Evolutionary conservation across 2,329 filamentous ascomycete genomes (phyloP), one percentile per base, ranked within the genome.

Genomic region (Stemphylium lycopersici): DNA sequence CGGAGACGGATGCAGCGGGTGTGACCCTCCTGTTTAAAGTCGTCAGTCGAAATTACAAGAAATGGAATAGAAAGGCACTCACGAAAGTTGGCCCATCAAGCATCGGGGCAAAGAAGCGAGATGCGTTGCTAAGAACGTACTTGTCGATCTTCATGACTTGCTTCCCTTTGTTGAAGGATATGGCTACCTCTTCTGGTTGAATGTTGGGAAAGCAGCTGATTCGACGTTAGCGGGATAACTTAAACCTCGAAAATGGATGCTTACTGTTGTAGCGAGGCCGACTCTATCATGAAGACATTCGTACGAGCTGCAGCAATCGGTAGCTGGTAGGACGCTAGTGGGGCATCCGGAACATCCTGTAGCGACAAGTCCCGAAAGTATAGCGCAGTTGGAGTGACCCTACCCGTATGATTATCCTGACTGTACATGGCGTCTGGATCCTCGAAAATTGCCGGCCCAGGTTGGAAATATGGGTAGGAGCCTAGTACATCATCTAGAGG

Each of bases 141-240:
- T 55, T 64, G 48, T 66, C 44, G 7, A 56, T 40, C 24, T 61
- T 69, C 32, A 54, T 42, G 18, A 47, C 24, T 7, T 62, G 42
- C n/a, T 49, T 59, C 18, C 62, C 59, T 45, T 51, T 58, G 38
- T 61, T 52, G 52, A 63, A 69, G 18, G 52, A 15, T 5, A 69
- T 29, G 37, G 62, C 44, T 3, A 67, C 33, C 5, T 67, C 65
- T 16, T 58, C 52, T 7, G 42, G 52, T 11, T 38, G 37, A 22
- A 66, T 49, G 6, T 40, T 20, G 12, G 57, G 32, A 16, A 61
- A 61, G 10, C 6, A 20, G 8, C 63, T 67, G 41, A 8, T 12
- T 7, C 6, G 1, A 15, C 39, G 36, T 63, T 6, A 62, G 51
- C 12, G 4, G 15, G 10, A n/a, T 3, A 8, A 39, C 10, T 1